These are phyloP conservation scores for Geranomyces variabilis DNA, from an alignment of 192 early-diverging fungal genomes.

Conservation along the genomic window DNA sequence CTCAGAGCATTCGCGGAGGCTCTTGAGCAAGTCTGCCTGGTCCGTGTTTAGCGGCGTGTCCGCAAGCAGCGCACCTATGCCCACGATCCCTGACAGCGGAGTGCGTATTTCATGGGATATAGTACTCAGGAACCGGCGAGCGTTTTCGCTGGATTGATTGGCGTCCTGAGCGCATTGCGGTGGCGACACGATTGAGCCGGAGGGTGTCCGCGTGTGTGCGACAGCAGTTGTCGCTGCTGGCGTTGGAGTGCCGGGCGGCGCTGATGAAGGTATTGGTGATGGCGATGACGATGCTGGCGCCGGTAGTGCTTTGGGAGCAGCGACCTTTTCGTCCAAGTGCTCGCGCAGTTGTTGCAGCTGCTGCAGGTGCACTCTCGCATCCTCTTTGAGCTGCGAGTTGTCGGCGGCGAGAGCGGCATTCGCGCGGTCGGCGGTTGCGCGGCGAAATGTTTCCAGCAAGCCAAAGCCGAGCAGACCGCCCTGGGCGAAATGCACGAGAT, in stretches of 20 bases:
- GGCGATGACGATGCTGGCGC: background rate
- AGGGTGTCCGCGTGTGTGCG: background rate
- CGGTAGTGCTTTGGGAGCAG: background rate
- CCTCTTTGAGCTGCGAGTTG: too few species aligned
- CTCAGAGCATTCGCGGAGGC: slow-evolving; percentile 32
- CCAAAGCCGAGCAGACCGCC: background rate
- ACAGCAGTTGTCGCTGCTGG: background rate
- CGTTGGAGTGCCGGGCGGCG: too few species aligned
- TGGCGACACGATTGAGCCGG: background rate
- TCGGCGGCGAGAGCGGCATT: background rate
- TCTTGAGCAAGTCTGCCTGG: slow-evolving; percentile 25
- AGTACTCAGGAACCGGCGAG: background rate
- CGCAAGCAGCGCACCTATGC: slow-evolving; percentile 11
- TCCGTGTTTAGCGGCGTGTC: slow-evolving; percentile 31
- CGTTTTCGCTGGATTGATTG: background rate
- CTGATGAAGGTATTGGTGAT: too few species aligned
- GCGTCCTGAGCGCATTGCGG: background rate
- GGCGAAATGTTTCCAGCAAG: background rate
- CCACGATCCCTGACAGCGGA: slow-evolving; percentile 10
- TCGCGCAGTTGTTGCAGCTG: background rate
- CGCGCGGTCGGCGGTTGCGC: background rate
- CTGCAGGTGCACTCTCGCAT: background rate
- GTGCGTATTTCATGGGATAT: slow-evolving; percentile 11
- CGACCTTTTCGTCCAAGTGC: too few species aligned
- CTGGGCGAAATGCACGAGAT: background rate